Base-by-base conservation (phyloP, 495 filamentous ascomycete species). In the Neurospora sp. region DNA sequence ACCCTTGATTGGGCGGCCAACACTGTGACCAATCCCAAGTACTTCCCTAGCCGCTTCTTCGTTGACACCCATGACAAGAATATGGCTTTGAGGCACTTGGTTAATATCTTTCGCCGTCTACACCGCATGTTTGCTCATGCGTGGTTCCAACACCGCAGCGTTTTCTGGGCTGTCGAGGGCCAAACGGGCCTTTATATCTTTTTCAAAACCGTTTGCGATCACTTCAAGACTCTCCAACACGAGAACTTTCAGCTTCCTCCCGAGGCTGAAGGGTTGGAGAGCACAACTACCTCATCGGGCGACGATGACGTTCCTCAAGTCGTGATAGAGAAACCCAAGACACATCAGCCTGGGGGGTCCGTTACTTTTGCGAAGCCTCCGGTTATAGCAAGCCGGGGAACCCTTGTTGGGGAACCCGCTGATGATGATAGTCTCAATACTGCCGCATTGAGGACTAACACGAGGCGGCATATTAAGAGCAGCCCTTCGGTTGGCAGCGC, bases 51-150 rank as follows among this genome's bases (percentile, higher is more conserved):
- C 74, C 87, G 96, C 71, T 87, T 98, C 73, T 92, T 92, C 5
- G 81, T 97, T 39, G 84, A 86, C 34, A 76, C 81, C 5, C 85
- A 87, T 76, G 90, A 92, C 76, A 87, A 87, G 76, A 89, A 84
- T 45, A 88, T 87, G 28, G 92, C 89, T 2, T 87, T 93, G 72
- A 91, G 94, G 81, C 93, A 96, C 80, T 83, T 99, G 39, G 92
- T 92, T 70, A 98, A 97, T 81, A 94, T 99, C 71, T 97, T 98
- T 82, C 89, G 96, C 71, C 88, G 96, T 9, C 87, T 98, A 70
- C 97, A 99, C 81, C 88, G 96, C 69, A 98, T 99, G 79, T 98
- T 98, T 79, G 96, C 96, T 70, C 96, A 99, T 78, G 96, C 96
- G 13, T 99, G 96, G 96, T 99, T 97, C 81, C 94, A 97, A 81